Base-by-base conservation (phyloP, 2,329 filamentous ascomycete species). In the Corniculantispora saksenae region DNA sequence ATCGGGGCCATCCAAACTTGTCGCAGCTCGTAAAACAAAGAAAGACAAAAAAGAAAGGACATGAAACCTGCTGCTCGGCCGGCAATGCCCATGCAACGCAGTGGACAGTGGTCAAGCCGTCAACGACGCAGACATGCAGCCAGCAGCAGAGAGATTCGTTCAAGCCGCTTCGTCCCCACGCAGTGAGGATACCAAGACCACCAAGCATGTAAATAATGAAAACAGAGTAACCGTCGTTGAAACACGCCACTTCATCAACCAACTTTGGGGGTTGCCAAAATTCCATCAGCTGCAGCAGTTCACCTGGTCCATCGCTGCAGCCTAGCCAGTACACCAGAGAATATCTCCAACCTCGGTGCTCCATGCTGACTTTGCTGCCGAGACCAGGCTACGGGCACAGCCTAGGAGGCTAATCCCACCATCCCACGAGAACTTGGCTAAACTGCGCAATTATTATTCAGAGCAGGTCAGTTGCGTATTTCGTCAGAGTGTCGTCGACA, bases 11-110 rank as follows among this genome's bases (percentile, higher is more conserved):
- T 65, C 63, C 63, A 65, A 65, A 65, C 57, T 61, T 58, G 61
- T 57, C 54, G 61, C 54, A 58, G 61, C 61, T 63, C 61, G 55
- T 57, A 50, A 58, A 55, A 57, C 68, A 71, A 72, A 70, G 69
- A 67, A 71, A 73, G 69, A 65, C n/a, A n/a, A n/a, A n/a, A n/a
- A 47, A 51, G 13, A 7, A 63, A 43, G 61, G 51, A 61, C 48
- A 57, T 61, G 66, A 59, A 19, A 38, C 38, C 65, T 53, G 55
- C 53, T 40, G 19, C 61, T 50, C n/a, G 55, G 43, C 50, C 32
- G 45, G n/a, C 45, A 32, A 57, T 40, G 35, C 25, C 21, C 54
- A n/a, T 27, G 62, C 63, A 48, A 47, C 47, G 7, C 55, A 50
- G 40, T 43, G n/a, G 19, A 47, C 35, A 50, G 50, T 13, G 12